Conservation (phyloP, 2,329 filamentous ascomycete genomes). For the Aspergillus chevalieri region DNA sequence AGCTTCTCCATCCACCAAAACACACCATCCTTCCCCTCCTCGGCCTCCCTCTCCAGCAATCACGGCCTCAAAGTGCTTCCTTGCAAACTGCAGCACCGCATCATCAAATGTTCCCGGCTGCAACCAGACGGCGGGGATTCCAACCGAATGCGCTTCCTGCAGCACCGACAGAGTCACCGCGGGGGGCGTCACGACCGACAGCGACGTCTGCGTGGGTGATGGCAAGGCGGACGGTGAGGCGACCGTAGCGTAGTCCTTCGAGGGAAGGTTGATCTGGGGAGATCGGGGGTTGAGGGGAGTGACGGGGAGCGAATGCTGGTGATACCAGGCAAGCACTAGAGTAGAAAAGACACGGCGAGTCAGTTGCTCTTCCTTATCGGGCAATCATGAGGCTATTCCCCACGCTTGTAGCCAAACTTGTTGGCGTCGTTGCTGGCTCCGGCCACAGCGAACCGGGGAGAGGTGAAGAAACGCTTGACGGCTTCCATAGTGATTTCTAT, state of each 20-base stretch:
- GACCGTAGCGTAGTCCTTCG: conserved; percentile 57
- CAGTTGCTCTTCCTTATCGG: background rate
- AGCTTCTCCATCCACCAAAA: conserved; percentile 74
- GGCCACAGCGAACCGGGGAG: conserved; percentile 76
- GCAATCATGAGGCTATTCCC: conserved; percentile 10
- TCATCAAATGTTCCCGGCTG: conserved; percentile 87
- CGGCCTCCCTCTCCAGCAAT: conserved; percentile 60
- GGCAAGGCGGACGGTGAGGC: conserved; percentile 60
- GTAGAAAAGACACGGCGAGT: conserved; percentile 4
- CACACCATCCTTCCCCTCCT: conserved; percentile 75
- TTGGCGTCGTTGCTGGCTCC: conserved; percentile 77
- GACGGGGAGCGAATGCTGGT: conserved; percentile 65
- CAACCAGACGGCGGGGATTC: conserved; percentile 73
- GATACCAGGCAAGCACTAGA: conserved; percentile 85
- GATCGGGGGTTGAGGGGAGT: conserved; percentile 76
- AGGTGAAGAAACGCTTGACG: conserved; percentile 72
- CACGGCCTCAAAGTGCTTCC: conserved; percentile 61
- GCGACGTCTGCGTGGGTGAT: conserved; percentile 62
- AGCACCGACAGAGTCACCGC: conserved; percentile 67
- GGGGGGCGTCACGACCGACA: conserved; percentile 86
- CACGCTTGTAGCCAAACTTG: conserved; percentile 88
- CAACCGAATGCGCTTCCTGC: conserved; percentile 67
- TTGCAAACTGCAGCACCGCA: conserved; percentile 64
- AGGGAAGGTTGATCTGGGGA: conserved; percentile 57
- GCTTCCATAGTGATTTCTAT: conserved; percentile 35